Evolutionary conservation across 768 basidiomycete genomes (phyloP).

Genomic region (Leccinum fibrillosum): DNA sequence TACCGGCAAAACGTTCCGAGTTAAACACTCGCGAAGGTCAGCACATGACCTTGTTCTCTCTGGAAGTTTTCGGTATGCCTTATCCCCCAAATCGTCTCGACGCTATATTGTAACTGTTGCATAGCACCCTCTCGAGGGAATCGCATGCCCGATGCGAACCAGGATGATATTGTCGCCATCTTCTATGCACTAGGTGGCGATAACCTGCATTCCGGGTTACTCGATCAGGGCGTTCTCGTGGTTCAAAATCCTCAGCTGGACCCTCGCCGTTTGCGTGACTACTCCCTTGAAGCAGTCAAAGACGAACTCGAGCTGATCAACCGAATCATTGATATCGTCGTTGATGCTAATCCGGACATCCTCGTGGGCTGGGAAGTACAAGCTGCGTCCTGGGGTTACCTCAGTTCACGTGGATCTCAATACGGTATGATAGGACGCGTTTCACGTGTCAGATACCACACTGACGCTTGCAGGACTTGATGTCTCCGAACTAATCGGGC

Average conservation of each 20-base stretch:
- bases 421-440: slow-evolving; percentile 53
- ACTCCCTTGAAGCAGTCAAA: slow-evolving; percentile 50
- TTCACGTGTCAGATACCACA: background rate
- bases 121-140: slow-evolving; percentile 59
- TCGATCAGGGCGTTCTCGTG: slow-evolving; percentile 52
- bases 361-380: slow-evolving; percentile 93
- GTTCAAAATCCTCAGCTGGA: slow-evolving; percentile 41
- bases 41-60: slow-evolving; percentile 72
- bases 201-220: slow-evolving; percentile 24
- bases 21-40: slow-evolving; percentile 54
- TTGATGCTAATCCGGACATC: slow-evolving; percentile 86
- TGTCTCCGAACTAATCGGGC: slow-evolving; percentile 67
- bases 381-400: slow-evolving; percentile 85
- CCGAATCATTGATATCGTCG: slow-evolving; percentile 64
- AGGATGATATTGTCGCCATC: slow-evolving; percentile 54
- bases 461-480: slow-evolving; percentile 56
- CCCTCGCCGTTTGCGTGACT: slow-evolving; percentile 40
- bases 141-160: slow-evolving; percentile 61
- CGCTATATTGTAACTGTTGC: background rate
- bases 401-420: slow-evolving; percentile 58
- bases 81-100: background rate
- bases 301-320: slow-evolving; percentile 84
- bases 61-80: slow-evolving; percentile 81
- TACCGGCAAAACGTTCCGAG: slow-evolving; percentile 42
- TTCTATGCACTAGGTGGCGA: slow-evolving; percentile 69